Conservation (phyloP, 2,329 filamentous ascomycete genomes). For the Fusarium burgessii region DNA sequence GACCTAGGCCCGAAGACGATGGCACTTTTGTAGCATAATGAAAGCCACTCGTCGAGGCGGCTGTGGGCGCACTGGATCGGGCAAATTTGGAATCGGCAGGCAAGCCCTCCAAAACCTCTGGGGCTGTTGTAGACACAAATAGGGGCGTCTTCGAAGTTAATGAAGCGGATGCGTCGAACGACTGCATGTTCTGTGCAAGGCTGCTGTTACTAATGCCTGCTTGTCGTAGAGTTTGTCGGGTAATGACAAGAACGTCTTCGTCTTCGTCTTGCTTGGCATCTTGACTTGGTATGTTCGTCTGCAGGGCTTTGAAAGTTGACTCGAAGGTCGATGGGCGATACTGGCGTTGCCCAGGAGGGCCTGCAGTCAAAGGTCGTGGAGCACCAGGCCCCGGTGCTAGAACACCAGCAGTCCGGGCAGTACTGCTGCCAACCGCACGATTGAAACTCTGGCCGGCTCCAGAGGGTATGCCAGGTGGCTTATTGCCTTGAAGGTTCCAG, state of each 20-base stretch:
- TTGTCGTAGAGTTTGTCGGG: slow-evolving; percentile 39
- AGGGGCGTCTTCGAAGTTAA: slow-evolving; percentile 1
- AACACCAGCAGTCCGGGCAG: slow-evolving; percentile 23
- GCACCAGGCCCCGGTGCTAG: slow-evolving; percentile 53
- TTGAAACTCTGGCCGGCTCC: slow-evolving; percentile 25
- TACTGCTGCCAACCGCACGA: slow-evolving; percentile 24
- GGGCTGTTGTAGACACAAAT: neutral
- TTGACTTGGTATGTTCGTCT: slow-evolving; percentile 43
- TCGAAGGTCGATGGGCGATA: slow-evolving; percentile 60
- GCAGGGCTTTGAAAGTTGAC: slow-evolving; percentile 51
- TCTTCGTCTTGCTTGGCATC: slow-evolving; percentile 45
- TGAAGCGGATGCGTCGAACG: slow-evolving; percentile 13
- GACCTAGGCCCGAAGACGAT: slow-evolving; percentile 15
- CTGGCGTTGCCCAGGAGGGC: slow-evolving; percentile 66
- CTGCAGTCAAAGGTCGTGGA: slow-evolving; percentile 65
- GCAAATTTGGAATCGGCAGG: neutral
- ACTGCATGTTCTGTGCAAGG: slow-evolving; percentile 17
- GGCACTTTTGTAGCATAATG: neutral
- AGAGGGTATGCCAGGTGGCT: slow-evolving; percentile 8
- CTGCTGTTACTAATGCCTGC: slow-evolving; percentile 38
- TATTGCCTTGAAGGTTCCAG: slow-evolving; percentile 14
- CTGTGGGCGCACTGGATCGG: neutral
- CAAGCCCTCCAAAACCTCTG: slow-evolving; percentile 1
- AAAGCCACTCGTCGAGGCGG: neutral
- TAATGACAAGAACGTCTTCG: slow-evolving; percentile 40